phyloP scores from a whole-genome alignment of 441 rosid species.

The Sinapis alba region DNA sequence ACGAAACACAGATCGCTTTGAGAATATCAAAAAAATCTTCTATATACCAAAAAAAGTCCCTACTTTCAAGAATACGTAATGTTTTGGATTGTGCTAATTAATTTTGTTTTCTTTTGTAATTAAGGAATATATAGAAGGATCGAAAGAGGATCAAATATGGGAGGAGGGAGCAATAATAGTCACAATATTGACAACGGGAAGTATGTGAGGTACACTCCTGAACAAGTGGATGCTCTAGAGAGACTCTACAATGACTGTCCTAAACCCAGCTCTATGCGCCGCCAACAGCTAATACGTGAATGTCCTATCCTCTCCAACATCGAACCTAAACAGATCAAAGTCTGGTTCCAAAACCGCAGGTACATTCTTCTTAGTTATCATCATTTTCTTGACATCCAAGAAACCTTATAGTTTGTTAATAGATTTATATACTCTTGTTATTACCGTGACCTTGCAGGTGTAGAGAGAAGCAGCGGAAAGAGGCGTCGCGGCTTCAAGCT shows the following conservation, averaged over 20 bases:
- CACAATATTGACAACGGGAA: constrained; percentile 74
- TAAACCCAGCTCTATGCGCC: constrained; percentile 74
- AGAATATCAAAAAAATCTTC: too few species aligned
- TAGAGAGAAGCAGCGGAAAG: constrained; percentile 75
- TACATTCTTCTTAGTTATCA: constrained; percentile 6
- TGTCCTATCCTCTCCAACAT: constrained; percentile 76
- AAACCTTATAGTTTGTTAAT: not conserved
- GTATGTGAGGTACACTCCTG: constrained; percentile 73
- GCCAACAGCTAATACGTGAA: constrained; percentile 74
- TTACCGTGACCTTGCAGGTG: constrained; percentile 45
- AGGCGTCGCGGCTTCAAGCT: constrained; percentile 69
- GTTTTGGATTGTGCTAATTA: not conserved
- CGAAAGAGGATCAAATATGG: constrained; percentile 41
- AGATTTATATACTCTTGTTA: constrained; percentile 13
- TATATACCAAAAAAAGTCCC: not conserved
- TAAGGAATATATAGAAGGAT: constrained; percentile 21
- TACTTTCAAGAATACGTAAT: not conserved
- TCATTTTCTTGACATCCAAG: constrained; percentile 32
- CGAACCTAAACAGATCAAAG: constrained; percentile 82
- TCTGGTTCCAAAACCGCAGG: constrained; percentile 83
- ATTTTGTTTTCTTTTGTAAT: not conserved
- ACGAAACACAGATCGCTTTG: too few species aligned
- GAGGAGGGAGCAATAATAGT: constrained; percentile 43
- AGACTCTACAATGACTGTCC: constrained; percentile 75
- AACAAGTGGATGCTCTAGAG: constrained; percentile 76